Base-by-base conservation (phyloP, 495 filamentous ascomycete species). In the Hypoxylon cercidicola region DNA sequence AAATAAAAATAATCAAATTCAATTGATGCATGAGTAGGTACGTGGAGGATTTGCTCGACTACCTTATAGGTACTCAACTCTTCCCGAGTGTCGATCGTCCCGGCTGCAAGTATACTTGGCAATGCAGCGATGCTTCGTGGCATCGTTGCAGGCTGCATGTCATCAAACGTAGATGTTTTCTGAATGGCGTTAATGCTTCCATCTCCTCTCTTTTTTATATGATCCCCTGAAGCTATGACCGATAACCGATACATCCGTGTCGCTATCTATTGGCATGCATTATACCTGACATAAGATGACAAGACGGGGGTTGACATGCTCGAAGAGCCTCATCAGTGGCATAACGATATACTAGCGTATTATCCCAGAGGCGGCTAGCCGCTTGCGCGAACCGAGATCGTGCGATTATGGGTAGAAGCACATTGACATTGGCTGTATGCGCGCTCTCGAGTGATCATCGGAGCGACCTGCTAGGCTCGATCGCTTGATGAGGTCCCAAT, bases 81-180 rank as follows among this genome's bases (percentile, higher is more conserved):
- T 56, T 60, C 60, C 60, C 54, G 40, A 57, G 37, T 35, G 60
- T 68, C 59, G 59, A 68, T 68, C 65, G 60, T 25, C 45, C 55
- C 45, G 55, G 50, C 60, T 60, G 65, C 60, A 52, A 60, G 55
- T 52, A 21, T 60, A 56, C 60, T 35, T 68, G 65, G 60, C 60
- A 63, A 59, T 68, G 65, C 65, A 68, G 41, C 45, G 47, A 32
- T 53, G 55, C 46, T 64, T 50, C 40, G 60, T 34, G 55, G 60
- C 65, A 46, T 62, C 59, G 45, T 60, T 63, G 65, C 60, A 68
- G 60, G 41, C 55, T 68, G 64, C 64, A 61, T 68, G 49, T 48
- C 59, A 68, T 62, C 49, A 50, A 12, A 48, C 43, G 25, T 56
- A 56, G 62, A 49, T 51, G 56, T 37, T 43, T 25, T 30, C 50